These are phyloP conservation scores for Balamuthia mandrillaris DNA, from an alignment of 208 protist species.

Conservation along the genomic window DNA sequence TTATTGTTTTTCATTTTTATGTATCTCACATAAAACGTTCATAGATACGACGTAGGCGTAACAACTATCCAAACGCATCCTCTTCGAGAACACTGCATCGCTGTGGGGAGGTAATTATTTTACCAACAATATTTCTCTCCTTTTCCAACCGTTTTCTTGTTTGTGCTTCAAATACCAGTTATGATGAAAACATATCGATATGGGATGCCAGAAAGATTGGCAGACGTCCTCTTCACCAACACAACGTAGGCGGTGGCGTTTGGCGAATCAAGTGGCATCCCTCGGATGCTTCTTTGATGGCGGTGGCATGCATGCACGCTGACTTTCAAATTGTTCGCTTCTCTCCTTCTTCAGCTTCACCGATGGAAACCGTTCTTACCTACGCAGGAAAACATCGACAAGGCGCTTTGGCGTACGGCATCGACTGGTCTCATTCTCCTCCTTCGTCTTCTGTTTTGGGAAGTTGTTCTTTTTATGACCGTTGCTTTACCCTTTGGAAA, in stretches of 20 bases:
- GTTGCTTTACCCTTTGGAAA: too few species aligned
- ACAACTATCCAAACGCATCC: conserved; percentile 19
- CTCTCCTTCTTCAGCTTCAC: background rate
- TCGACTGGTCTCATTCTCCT: background rate
- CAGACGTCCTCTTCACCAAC: background rate
- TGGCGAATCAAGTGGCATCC: conserved; percentile 37
- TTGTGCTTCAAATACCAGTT: background rate
- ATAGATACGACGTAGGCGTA: conserved; percentile 39
- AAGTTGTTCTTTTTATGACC: conserved; percentile 21
- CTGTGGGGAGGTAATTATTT: background rate
- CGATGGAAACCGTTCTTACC: background rate
- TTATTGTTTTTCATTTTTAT: background rate
- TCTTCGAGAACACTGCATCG: background rate
- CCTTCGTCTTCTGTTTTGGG: background rate
- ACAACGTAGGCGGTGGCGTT: conserved; percentile 20
- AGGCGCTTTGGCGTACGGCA: conserved; percentile 5
- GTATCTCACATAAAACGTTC: background rate
- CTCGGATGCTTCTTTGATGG: background rate
- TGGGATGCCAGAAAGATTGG: conserved; percentile 18
- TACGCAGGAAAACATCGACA: background rate
- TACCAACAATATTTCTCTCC: background rate
- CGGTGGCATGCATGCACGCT: conserved; percentile 10
- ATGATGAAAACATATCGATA: conserved; percentile 25
- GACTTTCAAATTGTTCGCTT: background rate
- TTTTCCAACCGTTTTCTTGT: background rate